Evolutionary conservation across 129 eudicot species (phyloP), one percentile per base, ranked within the genome.

Genomic region (Scalesia atractyloides): DNA sequence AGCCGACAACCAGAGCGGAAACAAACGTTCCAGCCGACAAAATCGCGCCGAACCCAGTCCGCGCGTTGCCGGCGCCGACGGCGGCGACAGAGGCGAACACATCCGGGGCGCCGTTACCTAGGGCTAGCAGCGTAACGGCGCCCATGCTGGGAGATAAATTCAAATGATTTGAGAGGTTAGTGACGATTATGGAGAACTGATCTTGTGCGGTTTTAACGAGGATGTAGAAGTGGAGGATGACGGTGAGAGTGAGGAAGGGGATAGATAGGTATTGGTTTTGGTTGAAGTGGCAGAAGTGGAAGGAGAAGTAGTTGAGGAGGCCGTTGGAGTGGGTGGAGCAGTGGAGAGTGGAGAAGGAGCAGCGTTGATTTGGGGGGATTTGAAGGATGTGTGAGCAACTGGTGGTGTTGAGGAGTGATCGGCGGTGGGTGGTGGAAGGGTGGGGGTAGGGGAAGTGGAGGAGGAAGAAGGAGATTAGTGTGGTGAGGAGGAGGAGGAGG

Each of bases 31-130:
- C 98, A 0, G 97, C 97, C 0, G 98, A 94, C 53, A 94, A 50
- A 61, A 90, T 94, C 1, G 97, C 97, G 0, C 96, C 98, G 58
- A 94, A 88, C 12, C 96, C 98, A 11, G 97, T 94, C 0, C 96
- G 52, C 0, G 96, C 79, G 24, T 87, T 87, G 1, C 97, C 97
- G 1, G 79, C 84, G 5, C 92, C 76, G 2, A 93, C 92, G 9
- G 98, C 97, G 10, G 98, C 97, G 12, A 88, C 84, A 1, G 97
- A 90, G 0, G 98, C 86, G 58, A 94, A 94, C 9, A 94, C 97
- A 63, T 94, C 98, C 0, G 98, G 98, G 0, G 98, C 97, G 6
- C 98, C 98, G 73, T 90, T 94, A 0, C 98, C 98, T 8, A 94
- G 84, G 2, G 98, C 96, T 11, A 94, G 62, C 1, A 94, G 80